Percentiles rank a stretch among this genome's conserved stretches.
phyloP scores from a whole-genome alignment of 1,284 basidiomycete species.

The Leccinum ponderosum region DNA sequence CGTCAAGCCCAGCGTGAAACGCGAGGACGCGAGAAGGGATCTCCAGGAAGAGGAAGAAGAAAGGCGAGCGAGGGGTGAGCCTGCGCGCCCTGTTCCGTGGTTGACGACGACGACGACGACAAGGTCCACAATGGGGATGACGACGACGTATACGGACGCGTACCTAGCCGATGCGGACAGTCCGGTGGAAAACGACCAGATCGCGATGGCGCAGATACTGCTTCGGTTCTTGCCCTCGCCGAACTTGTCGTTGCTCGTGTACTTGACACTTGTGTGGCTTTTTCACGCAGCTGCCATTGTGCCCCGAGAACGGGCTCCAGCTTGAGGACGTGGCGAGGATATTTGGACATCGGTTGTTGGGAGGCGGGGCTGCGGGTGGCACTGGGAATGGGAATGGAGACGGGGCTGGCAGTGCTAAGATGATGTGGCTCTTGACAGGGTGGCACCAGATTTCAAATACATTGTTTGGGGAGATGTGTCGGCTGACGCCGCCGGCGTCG shows the following conservation, averaged over 20 bases:
- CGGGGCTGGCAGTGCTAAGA: not conserved
- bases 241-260: conserved; percentile 57
- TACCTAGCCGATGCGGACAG: conserved; percentile 17
- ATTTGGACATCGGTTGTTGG: conserved; percentile 29
- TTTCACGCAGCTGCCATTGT: conserved; percentile 41
- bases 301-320: conserved; percentile 32
- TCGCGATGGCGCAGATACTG: conserved; percentile 51
- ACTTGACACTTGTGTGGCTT: conserved; percentile 67
- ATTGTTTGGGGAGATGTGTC: conserved; percentile 28
- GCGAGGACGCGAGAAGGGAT: conserved; percentile 34
- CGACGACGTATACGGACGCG: conserved; percentile 3
- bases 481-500: conserved; percentile 16
- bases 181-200: conserved; percentile 34
- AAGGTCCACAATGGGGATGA: not conserved
- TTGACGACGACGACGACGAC: not conserved
- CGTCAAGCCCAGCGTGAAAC: conserved; percentile 42
- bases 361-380: not conserved
- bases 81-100: conserved; percentile 2
- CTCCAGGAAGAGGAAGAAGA: conserved; percentile 25
- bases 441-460: conserved; percentile 29
- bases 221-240: conserved; percentile 61
- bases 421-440: conserved; percentile 30
- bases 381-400: not conserved
- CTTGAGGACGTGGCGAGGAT: conserved; percentile 35
- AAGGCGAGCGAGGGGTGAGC: conserved; percentile 21